Base-by-base conservation (phyloP, 108 stramenopile species). In the Skeletonema marinoi region DNA sequence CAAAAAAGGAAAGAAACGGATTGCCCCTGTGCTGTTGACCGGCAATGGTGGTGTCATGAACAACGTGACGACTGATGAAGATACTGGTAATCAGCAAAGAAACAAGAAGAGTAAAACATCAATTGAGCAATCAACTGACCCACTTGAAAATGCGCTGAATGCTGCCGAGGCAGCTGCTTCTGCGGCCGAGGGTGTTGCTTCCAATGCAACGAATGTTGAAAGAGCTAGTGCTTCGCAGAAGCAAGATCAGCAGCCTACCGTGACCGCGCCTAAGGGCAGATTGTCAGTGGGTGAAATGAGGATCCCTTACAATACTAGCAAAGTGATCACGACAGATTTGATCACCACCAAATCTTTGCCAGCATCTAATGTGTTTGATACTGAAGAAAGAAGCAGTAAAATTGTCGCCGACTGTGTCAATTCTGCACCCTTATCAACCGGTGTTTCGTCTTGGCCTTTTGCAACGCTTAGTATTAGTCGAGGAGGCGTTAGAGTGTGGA, bases 391-490 rank as follows among this genome's bases (percentile, higher is more conserved):
- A 2, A 48, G 38, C 41, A 33, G 19, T n/a, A 76, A 67, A 51
- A 50, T 87, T 44, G 78, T 90, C 56, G 92, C 88, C 6, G 92
- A 92, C 41, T 90, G 92, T 68, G 87, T 81, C 29, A 95, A 95
- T 71, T 82, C 85, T 16, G 75, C 76, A 21, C 30, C 75, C 9
- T 79, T 85, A 44, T 30, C 46, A 10, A 6, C 46, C 25, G 89
- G 90, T 11, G 74, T 87, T 0, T 58, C 71, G 8, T 76, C 90
- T 33, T 71, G 83, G 63, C 86, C 88, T 11, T 90, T 78, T 70
- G 74, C 88, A 11, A 83, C 75, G 39, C 50, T 95, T 13, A 74
- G 89, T 9, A 92, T 95, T 21, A 93, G 88, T 64, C 69, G 72
- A 25, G 79, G 68, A 19, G 90, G 90, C 0, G 65, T 76, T 7